phyloP scores from a whole-genome alignment of 176 grass and related monocot genomes.

The Carex littledalei region DNA sequence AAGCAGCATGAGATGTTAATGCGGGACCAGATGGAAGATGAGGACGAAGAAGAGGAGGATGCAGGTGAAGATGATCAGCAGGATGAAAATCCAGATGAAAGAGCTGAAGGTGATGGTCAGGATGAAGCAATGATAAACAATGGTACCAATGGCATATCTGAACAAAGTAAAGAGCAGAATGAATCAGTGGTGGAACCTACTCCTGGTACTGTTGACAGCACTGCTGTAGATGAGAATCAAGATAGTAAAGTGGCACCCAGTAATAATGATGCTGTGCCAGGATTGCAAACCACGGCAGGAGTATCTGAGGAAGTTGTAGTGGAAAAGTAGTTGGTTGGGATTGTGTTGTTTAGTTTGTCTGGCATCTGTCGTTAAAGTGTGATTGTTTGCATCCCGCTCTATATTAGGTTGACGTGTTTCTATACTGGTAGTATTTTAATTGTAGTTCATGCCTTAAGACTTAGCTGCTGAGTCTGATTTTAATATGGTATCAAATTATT shows the following conservation, averaged over 20 bases:
- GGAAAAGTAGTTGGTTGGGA: background rate
- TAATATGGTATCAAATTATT: background rate
- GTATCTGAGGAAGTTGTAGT: background rate
- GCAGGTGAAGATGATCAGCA: background rate
- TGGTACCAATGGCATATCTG: background rate
- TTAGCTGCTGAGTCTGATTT: background rate
- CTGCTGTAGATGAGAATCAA: background rate
- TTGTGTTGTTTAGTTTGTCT: background rate
- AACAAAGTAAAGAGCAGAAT: background rate
- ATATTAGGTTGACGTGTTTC: background rate
- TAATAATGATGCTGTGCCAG: slow-evolving; percentile 3
- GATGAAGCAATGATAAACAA: background rate
- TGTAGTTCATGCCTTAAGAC: background rate
- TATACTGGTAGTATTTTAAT: background rate
- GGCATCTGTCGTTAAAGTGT: background rate
- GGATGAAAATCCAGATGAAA: background rate
- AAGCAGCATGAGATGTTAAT: slow-evolving; percentile 28
- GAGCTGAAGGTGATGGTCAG: slow-evolving; percentile 2
- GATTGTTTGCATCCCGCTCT: background rate
- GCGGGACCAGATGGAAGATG: background rate
- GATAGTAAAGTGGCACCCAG: background rate
- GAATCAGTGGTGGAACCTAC: background rate
- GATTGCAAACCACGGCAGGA: background rate
- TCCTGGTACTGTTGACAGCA: background rate
- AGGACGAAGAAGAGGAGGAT: background rate